Percentiles rank a stretch among this genome's conserved stretches.
Conservation (phyloP, 805 yeast genomes). For the Teunomyces aglyptinius region DNA sequence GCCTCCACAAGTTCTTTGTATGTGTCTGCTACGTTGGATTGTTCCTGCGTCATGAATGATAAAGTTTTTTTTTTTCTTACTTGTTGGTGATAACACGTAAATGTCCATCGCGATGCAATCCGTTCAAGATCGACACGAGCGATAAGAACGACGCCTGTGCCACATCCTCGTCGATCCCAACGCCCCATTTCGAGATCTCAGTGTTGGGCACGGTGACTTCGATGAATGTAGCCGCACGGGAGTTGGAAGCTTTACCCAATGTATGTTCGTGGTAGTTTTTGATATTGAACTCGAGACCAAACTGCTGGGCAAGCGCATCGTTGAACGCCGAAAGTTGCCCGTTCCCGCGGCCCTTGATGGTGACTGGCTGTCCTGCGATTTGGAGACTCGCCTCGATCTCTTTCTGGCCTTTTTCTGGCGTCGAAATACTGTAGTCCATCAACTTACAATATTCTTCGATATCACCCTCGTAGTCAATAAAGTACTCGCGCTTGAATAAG, state of each 20-base stretch:
- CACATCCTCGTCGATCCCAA: slow-evolving; percentile 87
- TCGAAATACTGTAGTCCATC: slow-evolving; percentile 47
- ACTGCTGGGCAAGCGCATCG: slow-evolving; percentile 52
- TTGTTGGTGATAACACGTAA: not conserved
- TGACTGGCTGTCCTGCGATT: slow-evolving; percentile 39
- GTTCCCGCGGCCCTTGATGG: slow-evolving; percentile 64
- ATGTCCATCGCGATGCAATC: slow-evolving; percentile 22
- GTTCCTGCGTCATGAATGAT: slow-evolving; percentile 34
- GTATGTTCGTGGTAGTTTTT: slow-evolving; percentile 77
- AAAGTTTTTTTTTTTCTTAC: not conserved
- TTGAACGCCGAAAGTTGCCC: slow-evolving; percentile 81
- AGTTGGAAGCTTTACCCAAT: slow-evolving; percentile 66
- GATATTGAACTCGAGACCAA: slow-evolving; percentile 56
- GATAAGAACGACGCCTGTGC: slow-evolving; percentile 80
- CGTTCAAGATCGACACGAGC: slow-evolving; percentile 62
- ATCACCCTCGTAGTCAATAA: slow-evolving; percentile 35
- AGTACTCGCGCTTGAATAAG: slow-evolving; percentile 62
- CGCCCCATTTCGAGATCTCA: slow-evolving; percentile 68
- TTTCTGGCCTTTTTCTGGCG: slow-evolving; percentile 42
- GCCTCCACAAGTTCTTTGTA: slow-evolving; percentile 64
- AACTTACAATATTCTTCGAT: slow-evolving; percentile 33
- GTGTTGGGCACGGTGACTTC: slow-evolving; percentile 20
- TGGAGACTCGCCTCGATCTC: slow-evolving; percentile 48
- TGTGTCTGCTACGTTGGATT: slow-evolving; percentile 49
- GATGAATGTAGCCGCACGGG: slow-evolving; percentile 76